Base-by-base conservation (phyloP, 192 early-diverging fungal species). In the Glomus cerebriforme region DNA sequence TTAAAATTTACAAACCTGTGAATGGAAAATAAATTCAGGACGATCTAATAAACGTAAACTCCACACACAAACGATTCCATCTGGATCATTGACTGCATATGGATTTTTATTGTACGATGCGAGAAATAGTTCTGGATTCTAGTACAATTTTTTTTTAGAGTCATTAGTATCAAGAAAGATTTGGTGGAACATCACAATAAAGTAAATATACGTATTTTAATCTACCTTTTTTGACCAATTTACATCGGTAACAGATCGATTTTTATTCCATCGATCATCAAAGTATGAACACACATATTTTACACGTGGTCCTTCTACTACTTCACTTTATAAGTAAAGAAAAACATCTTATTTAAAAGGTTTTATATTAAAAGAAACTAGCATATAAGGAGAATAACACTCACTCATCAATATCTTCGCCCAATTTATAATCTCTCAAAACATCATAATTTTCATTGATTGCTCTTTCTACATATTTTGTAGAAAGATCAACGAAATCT, bases 61-160 rank as follows among this genome's bases (percentile, higher is more conserved):
- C 98, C 98, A 99, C 1, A 99, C 88, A 19, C 94, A 88, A 22
- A 96, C 95, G n/a, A 97, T 79, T 72, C 98, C 98, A 85, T 98
- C 96, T 3, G 96, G 93, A 71, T 98, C 97, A 80, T 93, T 95
- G 6, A 92, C 87, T 32, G 94, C 91, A 73, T 91, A 73, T 15
- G 92, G 89, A 73, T 96, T 96, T 78, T 97, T 96, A 86, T 95
- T 97, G 84, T 99, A 99, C 0, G 97, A 92, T 3, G 92, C 93
- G 0, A 96, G 91, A 15, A 95, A 80, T 22, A 99, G 84, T 84
- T 99, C 97, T 10, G 95, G 93, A 79, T 93, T 93, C 91, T 95
- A 29, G 6, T 35, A 13, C 7, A 39, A 8, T n/a, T 19, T 4
- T 15, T 22, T 34, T 17, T 19, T 67, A 22, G 34, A 26, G 29